Evolutionary conservation across 2,329 filamentous ascomycete species (phyloP), one percentile per base, ranked within the genome.

Genomic region (Didymella arachidicola): DNA sequence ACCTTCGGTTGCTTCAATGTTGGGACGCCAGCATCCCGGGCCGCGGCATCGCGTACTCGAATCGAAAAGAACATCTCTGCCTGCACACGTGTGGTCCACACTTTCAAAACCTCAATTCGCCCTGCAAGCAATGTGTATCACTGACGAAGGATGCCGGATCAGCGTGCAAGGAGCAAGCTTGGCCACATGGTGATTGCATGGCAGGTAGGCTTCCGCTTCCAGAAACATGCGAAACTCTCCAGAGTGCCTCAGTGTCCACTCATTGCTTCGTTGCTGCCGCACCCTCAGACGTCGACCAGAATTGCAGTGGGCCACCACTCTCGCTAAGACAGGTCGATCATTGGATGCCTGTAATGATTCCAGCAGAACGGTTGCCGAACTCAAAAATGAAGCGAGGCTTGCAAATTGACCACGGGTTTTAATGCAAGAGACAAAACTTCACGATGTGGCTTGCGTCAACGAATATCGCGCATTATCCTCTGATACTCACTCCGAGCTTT

Each of bases 221-320:
- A 53, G 49, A 53, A 59, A 22, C n/a, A 53, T 48, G 19, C 29
- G 50, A 59, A 53, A 59, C 56, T 34, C 26, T 22, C 16, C 10
- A 39, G 30, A 32, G 14, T 34, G 29, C 26, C 32, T 34, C 30
- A 22, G 39, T 14, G 14, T 38, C 54, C 47, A 47, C 27, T 22
- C 12, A 19, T 43, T 32, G 39, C 34, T 22, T 47, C n/a, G 3
- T 36, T 18, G 38, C 49, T 32, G 32, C 25, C 19, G 30, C 46
- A 41, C 27, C 36, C 18, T 41, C 32, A n/a, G 29, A 45, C 19
- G 45, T 53, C 56, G 56, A 53, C 39, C 25, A 50, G 44, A 44
- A 32, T 41, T 30, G 16, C 16, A 45, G 50, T 53, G 56, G 56
- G 32, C 26, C 56, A 45, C 25, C 39, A 49, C 50, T 50, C 26